phyloP scores from a whole-genome alignment of 2,329 filamentous ascomycete species.

The Nemania sp. region DNA sequence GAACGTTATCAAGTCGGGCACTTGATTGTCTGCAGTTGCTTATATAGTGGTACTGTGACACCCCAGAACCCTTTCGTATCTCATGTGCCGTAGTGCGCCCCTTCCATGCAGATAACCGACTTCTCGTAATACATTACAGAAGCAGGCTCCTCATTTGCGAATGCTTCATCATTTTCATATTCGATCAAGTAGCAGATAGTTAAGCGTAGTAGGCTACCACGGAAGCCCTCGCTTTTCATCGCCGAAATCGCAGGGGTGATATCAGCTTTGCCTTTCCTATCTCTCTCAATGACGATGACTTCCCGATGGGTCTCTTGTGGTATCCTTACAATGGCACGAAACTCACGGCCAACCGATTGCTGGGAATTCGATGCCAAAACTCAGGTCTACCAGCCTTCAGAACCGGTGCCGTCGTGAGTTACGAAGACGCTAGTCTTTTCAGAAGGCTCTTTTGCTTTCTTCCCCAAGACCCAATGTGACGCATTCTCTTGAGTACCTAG shows the following conservation, averaged over 20 bases:
- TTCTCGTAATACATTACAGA: neutral
- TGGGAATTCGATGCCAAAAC: neutral
- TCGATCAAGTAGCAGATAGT: neutral
- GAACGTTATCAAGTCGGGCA: no score
- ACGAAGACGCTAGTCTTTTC: neutral
- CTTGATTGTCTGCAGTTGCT: no score
- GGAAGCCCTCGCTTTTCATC: neutral
- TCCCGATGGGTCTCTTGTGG: neutral
- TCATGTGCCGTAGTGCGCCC: neutral
- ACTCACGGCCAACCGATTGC: neutral
- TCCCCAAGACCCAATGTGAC: neutral
- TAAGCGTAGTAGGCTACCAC: neutral
- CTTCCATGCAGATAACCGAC: neutral
- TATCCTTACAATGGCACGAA: neutral
- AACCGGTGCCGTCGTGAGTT: neutral
- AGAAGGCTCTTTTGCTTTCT: neutral
- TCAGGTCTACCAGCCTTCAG: slow-evolving; percentile 2
- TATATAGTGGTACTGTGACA: no score
- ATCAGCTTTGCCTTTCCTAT: neutral
- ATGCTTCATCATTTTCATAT: neutral
- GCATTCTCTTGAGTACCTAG: neutral
- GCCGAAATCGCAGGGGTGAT: neutral
- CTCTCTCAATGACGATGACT: neutral
- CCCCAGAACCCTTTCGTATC: neutral
- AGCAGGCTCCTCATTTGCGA: neutral